Conservation (phyloP, 2,329 filamentous ascomycete genomes). For the Ceratocystis harringtonii region DNA sequence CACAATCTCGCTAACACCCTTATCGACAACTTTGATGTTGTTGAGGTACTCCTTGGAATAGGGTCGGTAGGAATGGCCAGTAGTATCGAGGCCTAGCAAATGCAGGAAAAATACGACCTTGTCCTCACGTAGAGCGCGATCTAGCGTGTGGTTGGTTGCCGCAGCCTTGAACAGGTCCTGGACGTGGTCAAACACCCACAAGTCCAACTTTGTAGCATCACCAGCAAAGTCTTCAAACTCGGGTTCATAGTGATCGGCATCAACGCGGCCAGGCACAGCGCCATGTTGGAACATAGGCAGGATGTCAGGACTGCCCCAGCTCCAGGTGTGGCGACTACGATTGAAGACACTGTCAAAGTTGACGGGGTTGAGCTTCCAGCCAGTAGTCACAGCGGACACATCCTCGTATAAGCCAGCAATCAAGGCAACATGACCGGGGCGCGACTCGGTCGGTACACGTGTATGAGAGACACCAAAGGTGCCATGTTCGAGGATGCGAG, state of each 20-base stretch:
- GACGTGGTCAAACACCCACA: conserved; percentile 92
- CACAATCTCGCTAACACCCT: conserved; percentile 73
- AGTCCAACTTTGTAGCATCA: conserved; percentile 66
- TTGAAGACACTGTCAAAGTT: conserved; percentile 99
- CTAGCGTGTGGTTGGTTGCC: conserved; percentile 58
- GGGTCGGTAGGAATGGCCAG: conserved; percentile 70
- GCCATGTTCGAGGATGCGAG: conserved; percentile 70
- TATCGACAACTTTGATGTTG: conserved; percentile 88
- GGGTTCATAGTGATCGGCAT: conserved; percentile 68
- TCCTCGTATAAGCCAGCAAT: conserved; percentile 97
- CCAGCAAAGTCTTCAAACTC: conserved; percentile 84
- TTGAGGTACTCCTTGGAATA: conserved; percentile 92
- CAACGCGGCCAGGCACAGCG: conserved; percentile 73
- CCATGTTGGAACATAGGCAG: conserved; percentile 92
- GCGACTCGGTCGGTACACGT: conserved; percentile 87
- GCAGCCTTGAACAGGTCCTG: conserved; percentile 74
- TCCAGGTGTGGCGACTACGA: conserved; percentile 91
- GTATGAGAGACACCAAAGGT: conserved; percentile 98
- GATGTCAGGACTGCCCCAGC: conserved; percentile 97
- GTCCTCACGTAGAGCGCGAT: conserved; percentile 59
- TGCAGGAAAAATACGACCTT: conserved; percentile 93
- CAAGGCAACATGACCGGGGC: conserved; percentile 88
- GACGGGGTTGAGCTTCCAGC: conserved; percentile 96
- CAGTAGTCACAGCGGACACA: conserved; percentile 90
- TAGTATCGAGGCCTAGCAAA: conserved; percentile 79